Evolutionary conservation across 2,329 filamentous ascomycete species (phyloP), one percentile per base, ranked within the genome.

Genomic region (Clonostachys solani): DNA sequence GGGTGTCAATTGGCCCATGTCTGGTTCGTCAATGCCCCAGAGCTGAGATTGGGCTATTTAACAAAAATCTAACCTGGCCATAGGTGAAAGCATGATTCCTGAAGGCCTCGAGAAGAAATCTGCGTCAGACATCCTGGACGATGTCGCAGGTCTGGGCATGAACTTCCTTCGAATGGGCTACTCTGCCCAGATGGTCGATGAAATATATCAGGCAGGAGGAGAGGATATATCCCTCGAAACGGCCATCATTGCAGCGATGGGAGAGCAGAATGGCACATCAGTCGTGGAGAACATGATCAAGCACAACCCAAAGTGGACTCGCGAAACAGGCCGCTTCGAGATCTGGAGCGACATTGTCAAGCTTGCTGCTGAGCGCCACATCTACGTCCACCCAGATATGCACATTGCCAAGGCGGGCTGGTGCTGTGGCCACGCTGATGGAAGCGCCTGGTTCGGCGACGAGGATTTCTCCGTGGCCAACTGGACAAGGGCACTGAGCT

Each of bases 121-220:
- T 0, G 67, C 75, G 12, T 65, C 66, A 5, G 65, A 66, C 2
- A 79, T 80, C 37, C 65, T 79, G 4, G 62, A 71, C 40, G 67
- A 71, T 55, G 66, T 78, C 44, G 72, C 69, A 23, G 67, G 68
- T 38, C 63, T 79, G 9, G 76, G 75, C 2, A 74, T 79, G 57
- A 81, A 81, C 54, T 74, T 71, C n/a, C 71, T 81, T 19, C 72
- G 77, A 17, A 67, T 81, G 52, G 76, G 74, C 5, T 81, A 75
- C 50, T 75, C 77, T 0, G 78, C 76, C 49, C 68, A 80, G 52
- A 79, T 81, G 76, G 60, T 81, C 40, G 77, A 81, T 52, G 65
- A 73, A 49, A 64, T 71, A 43, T 63, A 66, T 47, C 64, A 68
- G 18, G 60, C 60, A 16, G 59, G 60, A 23, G 67, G 67, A 19